Evolutionary conservation across 78 protist species (phyloP).

Genomic region (Dictyostelium purpureum): DNA sequence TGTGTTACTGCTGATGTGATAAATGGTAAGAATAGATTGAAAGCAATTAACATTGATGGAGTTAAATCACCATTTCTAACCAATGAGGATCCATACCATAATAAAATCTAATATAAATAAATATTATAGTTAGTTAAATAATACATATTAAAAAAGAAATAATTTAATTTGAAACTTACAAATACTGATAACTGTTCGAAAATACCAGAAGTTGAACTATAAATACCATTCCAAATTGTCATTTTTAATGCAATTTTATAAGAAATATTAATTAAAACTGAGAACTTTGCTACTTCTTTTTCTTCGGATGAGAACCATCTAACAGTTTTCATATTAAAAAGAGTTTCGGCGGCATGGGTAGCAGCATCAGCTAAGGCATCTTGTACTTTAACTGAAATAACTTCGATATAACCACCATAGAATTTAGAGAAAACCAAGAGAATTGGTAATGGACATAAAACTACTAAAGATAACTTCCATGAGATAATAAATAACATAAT

Average conservation of each 20-base stretch:
- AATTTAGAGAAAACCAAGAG: conserved; percentile 35
- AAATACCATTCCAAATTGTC: conserved; percentile 67
- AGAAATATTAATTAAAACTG: neutral
- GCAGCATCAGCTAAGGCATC: conserved; percentile 86
- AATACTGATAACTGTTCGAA: conserved; percentile 63
- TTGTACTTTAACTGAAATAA: conserved; percentile 61
- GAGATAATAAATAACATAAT: conserved; percentile 66
- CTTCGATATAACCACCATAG: conserved; percentile 62
- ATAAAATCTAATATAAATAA: neutral
- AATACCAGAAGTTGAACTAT: conserved; percentile 29
- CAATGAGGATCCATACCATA: conserved; percentile 88
- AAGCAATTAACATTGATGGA: conserved; percentile 79
- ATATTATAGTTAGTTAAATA: too few relatives aligned
- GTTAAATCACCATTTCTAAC: conserved; percentile 63
- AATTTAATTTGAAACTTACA: neutral
- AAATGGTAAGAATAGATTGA: conserved; percentile 82
- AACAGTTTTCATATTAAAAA: conserved; percentile 84
- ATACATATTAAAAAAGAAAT: neutral
- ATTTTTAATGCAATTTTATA: conserved; percentile 52
- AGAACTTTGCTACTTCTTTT: neutral
- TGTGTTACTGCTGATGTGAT: conserved; percentile 28
- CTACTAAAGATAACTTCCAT: conserved; percentile 61
- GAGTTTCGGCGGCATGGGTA: conserved; percentile 40
- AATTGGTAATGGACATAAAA: conserved; percentile 51
- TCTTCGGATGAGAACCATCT: conserved; percentile 83